Base-by-base conservation (phyloP, 352 stramenopile species). In the Lagenidium sp. region DNA sequence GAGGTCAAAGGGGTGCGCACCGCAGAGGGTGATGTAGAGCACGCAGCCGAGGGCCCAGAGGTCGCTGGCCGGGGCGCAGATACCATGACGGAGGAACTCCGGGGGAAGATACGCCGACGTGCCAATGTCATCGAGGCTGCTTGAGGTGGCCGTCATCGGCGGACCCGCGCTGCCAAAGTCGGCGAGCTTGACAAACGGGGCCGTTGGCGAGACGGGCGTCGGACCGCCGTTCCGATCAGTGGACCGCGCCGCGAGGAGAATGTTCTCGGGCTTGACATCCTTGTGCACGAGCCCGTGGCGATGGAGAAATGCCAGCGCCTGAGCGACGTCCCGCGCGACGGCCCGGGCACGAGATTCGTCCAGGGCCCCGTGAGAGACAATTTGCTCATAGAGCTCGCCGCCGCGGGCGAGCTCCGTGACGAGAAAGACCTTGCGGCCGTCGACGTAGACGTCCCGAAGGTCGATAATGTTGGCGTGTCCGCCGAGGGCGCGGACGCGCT, bases 11-110 rank as follows among this genome's bases (percentile, higher is more conserved):
- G 92, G 92, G 60, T 97, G 90, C 12, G 81, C 60, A 30, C 90
- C 88, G 24, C 82, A 92, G 10, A 98, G 69, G 70, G 95, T 85
- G 41, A 97, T 96, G 64, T 97, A 97, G 5, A 97, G 66, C 64
- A 97, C 95, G 32, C 94, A 90, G 23, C 92, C 92, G 7, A 97
- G 55, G 0, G 75, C 67, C 79, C 79, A 92, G 65, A 89, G 83
- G 60, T 92, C 79, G 16, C 67, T 79, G 10, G 68, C 72, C 7
- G 64, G 66, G 0, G 76, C 84, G 53, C 73, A 88, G 2, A 68
- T 29, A 3, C 67, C 68, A 6, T 53, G 62, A 3, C 61, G 55
- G 10, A 88, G 47, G 12, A 86, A 35, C 58, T 92, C 79, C 13
- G 79, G 79, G 15, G 79, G 49, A 40, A 82, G 30, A 26, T 92